phyloP scores from a whole-genome alignment of 176 grass and related monocot species.

The bread wheat (Triticum aestivum) region DNA sequence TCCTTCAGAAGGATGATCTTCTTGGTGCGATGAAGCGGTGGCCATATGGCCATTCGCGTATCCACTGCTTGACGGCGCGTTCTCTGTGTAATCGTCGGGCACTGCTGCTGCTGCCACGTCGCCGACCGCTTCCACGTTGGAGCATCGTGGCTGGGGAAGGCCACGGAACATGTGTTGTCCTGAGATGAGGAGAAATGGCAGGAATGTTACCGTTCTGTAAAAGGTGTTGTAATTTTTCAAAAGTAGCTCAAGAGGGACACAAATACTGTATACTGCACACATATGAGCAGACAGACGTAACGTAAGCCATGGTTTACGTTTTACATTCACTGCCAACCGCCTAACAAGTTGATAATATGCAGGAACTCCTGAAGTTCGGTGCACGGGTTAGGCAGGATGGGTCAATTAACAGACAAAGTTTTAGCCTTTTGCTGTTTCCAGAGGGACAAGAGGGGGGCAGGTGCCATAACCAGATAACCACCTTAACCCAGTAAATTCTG shows the following conservation, averaged over 20 bases:
- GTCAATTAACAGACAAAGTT: background rate
- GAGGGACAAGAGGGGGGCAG: background rate
- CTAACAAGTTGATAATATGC: no score
- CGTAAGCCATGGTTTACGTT: background rate
- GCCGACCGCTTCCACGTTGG: slow-evolving; percentile 43
- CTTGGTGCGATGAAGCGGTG: slow-evolving; percentile 15
- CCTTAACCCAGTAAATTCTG: background rate
- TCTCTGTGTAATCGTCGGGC: slow-evolving; percentile 39
- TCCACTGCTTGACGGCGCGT: slow-evolving; percentile 38
- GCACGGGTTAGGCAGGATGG: background rate
- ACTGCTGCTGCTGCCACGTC: slow-evolving; percentile 26
- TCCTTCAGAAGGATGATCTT: background rate
- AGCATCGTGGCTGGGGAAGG: slow-evolving; percentile 23
- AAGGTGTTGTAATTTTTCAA: background rate
- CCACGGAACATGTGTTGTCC: slow-evolving; percentile 34
- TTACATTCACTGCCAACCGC: background rate
- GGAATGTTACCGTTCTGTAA: background rate
- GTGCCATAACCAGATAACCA: background rate
- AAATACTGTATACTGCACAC: background rate
- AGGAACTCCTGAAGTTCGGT: no score
- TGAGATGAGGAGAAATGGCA: slow-evolving; percentile 20
- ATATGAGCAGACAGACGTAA: background rate
- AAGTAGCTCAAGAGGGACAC: background rate
- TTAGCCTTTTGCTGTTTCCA: background rate
- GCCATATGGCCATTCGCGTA: slow-evolving; percentile 3